Evolutionary conservation across 2,329 filamentous ascomycete genomes (phyloP), one percentile per base, ranked within the genome.

Genomic region (Leptosphaerulina australis): DNA sequence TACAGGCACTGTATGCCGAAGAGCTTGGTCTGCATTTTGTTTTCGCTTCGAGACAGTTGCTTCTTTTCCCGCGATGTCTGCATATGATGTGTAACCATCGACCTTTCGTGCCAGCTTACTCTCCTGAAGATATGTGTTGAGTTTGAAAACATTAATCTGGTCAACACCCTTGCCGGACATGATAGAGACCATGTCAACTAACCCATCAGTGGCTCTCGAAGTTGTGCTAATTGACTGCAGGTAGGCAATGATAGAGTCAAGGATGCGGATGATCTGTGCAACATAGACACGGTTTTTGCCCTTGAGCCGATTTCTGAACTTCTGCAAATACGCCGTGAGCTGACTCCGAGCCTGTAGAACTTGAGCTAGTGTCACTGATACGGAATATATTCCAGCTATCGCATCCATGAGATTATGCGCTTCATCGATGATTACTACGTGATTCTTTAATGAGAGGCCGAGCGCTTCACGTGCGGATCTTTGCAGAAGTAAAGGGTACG

Each of bases 321-420:
- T 90, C 67, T 88, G 88, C 4, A 96, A 84, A 63, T 99, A 99
- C 0, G 86, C 79, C 0, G 86, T 87, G 1, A 99, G 79, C 74
- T 96, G 91, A 38, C 81, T 80, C 44, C 90, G 83, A 2, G 88
- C 90, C 50, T 82, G 81, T 39, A 83, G 83, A 14, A 97, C 77
- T 55, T 97, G 91, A 20, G 77, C 77, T 3, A 96, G 76, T 2
- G 83, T 84, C 15, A 97, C 81, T 26, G 88, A 84, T 0, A 90
- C 84, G 0, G 92, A 92, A 69, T 97, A 86, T 25, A 96, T 94
- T 35, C 86, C 88, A 12, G 90, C 84, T 35, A 99, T 90, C 0
- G 93, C 91, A 70, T 97, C 92, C 88, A 97, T 96, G 43, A 99
- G 83, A 67, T 99, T 99, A 70, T 99, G 94, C 0, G 94, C 94